These are phyloP conservation scores for Rhypophila decipiens DNA, from an alignment of 495 filamentous ascomycete genomes.

Conservation along the genomic window DNA sequence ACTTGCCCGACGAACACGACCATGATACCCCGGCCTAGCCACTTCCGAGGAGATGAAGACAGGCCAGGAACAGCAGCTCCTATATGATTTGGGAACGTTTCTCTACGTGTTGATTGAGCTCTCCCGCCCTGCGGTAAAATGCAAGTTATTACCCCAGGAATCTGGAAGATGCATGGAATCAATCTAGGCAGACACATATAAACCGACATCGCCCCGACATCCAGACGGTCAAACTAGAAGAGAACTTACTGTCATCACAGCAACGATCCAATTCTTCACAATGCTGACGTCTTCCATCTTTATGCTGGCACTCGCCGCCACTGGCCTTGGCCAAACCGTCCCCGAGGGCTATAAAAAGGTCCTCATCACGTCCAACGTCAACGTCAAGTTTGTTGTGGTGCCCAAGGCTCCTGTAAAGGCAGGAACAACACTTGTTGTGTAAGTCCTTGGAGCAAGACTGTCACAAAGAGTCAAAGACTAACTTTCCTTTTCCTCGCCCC, in stretches of 20 bases:
- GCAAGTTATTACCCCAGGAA: background rate
- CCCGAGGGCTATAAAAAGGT: conserved; percentile 40
- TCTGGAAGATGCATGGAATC: background rate
- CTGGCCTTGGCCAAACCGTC: conserved; percentile 32
- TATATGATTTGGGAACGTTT: background rate
- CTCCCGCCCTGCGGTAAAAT: background rate
- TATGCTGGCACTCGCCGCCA: conserved; percentile 31
- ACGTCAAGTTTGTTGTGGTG: conserved; percentile 45
- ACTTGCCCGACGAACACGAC: background rate
- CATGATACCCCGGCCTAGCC: background rate
- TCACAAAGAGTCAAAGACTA: background rate
- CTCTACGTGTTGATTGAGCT: background rate
- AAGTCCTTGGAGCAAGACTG: conserved; percentile 9
- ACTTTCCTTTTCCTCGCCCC: background rate
- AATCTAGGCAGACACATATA: background rate
- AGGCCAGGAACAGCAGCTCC: background rate
- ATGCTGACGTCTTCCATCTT: conserved; percentile 34
- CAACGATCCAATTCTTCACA: conserved; percentile 5
- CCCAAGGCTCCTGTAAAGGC: conserved; percentile 28
- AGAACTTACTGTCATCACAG: background rate
- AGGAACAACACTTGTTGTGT: conserved; percentile 39
- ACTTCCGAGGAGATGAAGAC: background rate
- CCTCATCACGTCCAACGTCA: conserved; percentile 44
- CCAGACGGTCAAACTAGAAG: background rate
- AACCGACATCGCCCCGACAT: background rate